These are phyloP conservation scores for Trichosporon sp. DNA, from an alignment of 1,284 basidiomycete species.

Conservation along the genomic window DNA sequence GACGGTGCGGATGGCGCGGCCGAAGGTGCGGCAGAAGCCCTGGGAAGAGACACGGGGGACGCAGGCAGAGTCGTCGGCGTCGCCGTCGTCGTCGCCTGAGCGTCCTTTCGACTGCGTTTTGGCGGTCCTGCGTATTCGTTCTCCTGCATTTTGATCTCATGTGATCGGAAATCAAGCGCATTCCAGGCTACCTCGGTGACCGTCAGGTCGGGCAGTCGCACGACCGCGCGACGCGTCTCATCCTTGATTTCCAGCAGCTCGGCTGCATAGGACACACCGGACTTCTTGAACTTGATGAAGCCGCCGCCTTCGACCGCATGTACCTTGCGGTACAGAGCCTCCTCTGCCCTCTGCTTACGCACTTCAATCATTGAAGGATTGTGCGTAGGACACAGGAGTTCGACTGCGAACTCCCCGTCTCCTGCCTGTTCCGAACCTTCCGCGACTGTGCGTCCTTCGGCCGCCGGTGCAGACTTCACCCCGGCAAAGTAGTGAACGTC, in stretches of 20 bases:
- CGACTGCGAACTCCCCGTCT: slow-evolving; percentile 68
- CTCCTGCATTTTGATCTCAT: slow-evolving; percentile 25
- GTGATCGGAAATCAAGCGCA: slow-evolving; percentile 30
- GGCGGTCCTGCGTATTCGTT: slow-evolving; percentile 34
- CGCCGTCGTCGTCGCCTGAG: background rate
- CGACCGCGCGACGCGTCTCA: slow-evolving; percentile 68
- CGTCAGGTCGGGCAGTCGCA: slow-evolving; percentile 46
- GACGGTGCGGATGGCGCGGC: background rate
- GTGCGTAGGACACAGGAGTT: slow-evolving; percentile 75
- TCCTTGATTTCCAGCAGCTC: slow-evolving; percentile 70
- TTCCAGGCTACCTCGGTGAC: slow-evolving; percentile 25
- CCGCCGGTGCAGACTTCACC: slow-evolving; percentile 20
- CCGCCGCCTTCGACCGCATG: slow-evolving; percentile 68
- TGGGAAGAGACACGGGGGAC: slow-evolving; percentile 1
- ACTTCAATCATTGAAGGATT: slow-evolving; percentile 67
- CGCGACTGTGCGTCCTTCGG: background rate
- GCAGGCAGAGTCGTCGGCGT: background rate
- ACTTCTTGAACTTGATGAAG: slow-evolving; percentile 76
- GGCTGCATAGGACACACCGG: slow-evolving; percentile 77
- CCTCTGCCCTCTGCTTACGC: slow-evolving; percentile 27
- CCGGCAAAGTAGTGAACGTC: slow-evolving; percentile 36
- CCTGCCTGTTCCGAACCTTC: background rate
- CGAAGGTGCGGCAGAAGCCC: background rate
- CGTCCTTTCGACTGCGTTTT: slow-evolving; percentile 30
- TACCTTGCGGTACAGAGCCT: slow-evolving; percentile 64